Evolutionary conservation across 2,329 filamentous ascomycete genomes (phyloP), one percentile per base, ranked within the genome.

Genomic region (Monilinia polystroma): DNA sequence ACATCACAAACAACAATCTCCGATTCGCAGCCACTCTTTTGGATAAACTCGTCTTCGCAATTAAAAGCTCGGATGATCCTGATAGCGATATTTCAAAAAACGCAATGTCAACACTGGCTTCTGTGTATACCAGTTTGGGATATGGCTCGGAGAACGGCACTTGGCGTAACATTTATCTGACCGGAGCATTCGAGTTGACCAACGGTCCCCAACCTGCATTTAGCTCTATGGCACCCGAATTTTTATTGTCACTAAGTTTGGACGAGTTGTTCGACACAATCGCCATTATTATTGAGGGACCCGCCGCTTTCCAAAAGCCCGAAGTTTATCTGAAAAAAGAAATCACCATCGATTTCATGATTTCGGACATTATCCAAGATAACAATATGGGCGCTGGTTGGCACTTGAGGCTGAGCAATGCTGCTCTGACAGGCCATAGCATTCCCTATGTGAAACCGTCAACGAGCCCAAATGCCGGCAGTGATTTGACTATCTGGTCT

Each of bases 151-250:
- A 80, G 69, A 81, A 80, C 69, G 78, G 73, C 4, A 76, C 76
- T 0, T 80, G 78, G 79, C 71, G 79, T 4, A 80, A 80, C 64
- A 78, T 79, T 60, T 80, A 77, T 62, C 70, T 80, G 5, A 74
- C 56, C 1, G 56, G 56, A 6, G 38, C 56, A 3, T 43, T 23
- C 16, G 56, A 58, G 12, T 26, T 58, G 23, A 10, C 0, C 2
- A 8, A 29, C 23, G 56, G 38, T 3, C 23, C 56, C 29, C 35
- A 58, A 18, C 3, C 38, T 3, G 38, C 38, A 11, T 8, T 29
- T 12, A 23, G 32, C 14, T 16, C 16, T 2, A 59, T 49, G 43
- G 16, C 6, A 41, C 57, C 43, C 18, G n/a, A 59, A 14, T 12
- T 20, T 18, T n/a, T 49, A 11, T 2, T 49, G 8, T 23, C 23